Conservation (phyloP, 2,329 filamentous ascomycete species). For the Aspergillus sp. region DNA sequence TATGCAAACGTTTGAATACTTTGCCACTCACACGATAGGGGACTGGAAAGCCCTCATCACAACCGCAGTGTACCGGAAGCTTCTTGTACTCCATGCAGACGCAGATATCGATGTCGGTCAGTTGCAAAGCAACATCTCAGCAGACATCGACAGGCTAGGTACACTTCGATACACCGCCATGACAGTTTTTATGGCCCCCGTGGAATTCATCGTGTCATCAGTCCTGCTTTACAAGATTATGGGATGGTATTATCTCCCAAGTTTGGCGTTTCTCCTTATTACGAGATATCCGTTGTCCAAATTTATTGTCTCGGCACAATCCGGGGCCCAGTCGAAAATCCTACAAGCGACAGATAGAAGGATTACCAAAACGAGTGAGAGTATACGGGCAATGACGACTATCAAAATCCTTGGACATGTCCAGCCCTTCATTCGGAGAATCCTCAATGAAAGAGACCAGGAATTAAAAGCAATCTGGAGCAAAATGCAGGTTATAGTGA, state of each 20-base stretch:
- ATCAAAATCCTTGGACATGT: conserved; percentile 8
- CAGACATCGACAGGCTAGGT: conserved; percentile 9
- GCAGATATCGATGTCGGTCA: conserved; percentile 4
- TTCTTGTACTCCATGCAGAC: conserved; percentile 1
- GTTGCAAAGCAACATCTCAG: conserved; percentile 8
- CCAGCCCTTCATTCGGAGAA: conserved; percentile 5
- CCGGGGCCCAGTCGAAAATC: conserved; percentile 5
- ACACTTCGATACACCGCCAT: conserved; percentile 7
- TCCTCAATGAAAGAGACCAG: conserved; percentile 3
- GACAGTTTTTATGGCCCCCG: conserved; percentile 9
- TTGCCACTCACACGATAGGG: conserved; percentile 9
- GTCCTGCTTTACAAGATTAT: conserved; percentile 5
- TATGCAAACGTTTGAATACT: conserved; percentile 11
- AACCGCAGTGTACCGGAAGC: conserved; percentile 6
- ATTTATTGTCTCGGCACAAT: conserved; percentile 6
- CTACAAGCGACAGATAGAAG: conserved; percentile 5
- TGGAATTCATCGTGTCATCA: conserved; percentile 5
- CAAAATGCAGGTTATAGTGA: conserved; percentile 8
- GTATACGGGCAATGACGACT: conserved; percentile 5
- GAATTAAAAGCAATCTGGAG: conserved; percentile 8
- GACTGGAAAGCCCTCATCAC: conserved; percentile 6
- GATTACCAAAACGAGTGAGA: conserved; percentile 6
- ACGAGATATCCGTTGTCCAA: conserved; percentile 7
- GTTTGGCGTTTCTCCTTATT: conserved; percentile 5
- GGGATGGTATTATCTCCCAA: conserved; percentile 10